Evolutionary conservation across 2,329 filamentous ascomycete genomes (phyloP).

Genomic region (Berkeleyomyces rouxiae): DNA sequence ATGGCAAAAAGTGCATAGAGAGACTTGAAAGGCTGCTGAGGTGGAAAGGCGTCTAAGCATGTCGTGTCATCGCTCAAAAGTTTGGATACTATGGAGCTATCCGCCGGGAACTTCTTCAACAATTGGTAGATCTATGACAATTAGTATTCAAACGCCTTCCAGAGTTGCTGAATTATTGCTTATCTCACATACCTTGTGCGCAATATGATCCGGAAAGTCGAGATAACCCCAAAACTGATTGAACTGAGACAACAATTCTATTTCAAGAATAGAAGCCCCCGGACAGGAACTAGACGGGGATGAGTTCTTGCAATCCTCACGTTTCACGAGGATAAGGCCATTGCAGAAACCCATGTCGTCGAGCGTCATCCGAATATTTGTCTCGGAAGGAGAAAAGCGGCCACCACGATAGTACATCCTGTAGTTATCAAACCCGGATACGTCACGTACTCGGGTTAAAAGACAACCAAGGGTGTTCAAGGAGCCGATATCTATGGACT

Average conservation of each 20-base stretch:
- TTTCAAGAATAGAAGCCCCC: slow-evolving; percentile 49
- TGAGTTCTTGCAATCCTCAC: slow-evolving; percentile 31
- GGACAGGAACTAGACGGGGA: slow-evolving; percentile 24
- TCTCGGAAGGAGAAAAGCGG: slow-evolving; percentile 43
- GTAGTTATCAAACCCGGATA: slow-evolving; percentile 62
- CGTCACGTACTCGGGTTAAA: slow-evolving; percentile 46
- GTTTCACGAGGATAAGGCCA: slow-evolving; percentile 49
- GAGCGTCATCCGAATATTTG: slow-evolving; percentile 43
- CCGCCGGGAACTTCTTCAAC: slow-evolving; percentile 50
- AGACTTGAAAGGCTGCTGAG: slow-evolving; percentile 52
- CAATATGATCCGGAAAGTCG: slow-evolving; percentile 51
- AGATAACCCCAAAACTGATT: slow-evolving; percentile 70
- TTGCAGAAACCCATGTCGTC: slow-evolving; percentile 50
- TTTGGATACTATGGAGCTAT: slow-evolving; percentile 41
- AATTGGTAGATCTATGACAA: slow-evolving; percentile 50
- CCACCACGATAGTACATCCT: slow-evolving; percentile 54
- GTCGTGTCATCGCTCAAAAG: slow-evolving; percentile 38
- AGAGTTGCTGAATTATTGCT: slow-evolving; percentile 14
- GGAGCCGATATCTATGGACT: slow-evolving; percentile 47
- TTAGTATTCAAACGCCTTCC: not conserved
- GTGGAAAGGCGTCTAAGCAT: slow-evolving; percentile 48
- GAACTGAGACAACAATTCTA: slow-evolving; percentile 67
- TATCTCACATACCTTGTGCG: slow-evolving; percentile 39
- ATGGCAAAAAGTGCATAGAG: slow-evolving; percentile 58
- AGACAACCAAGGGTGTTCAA: slow-evolving; percentile 56